A percentile compares a stretch with the other conserved stretches of the same genome.
These are phyloP conservation scores for grape (Vitis vinifera) DNA, from an alignment of 164 flowering plant genomes.

Conservation along the genomic window ASM3070453v1 NC_081818.1:648501-649000, in stretches of 20 bases:
- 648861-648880: slow-evolving; percentile 58
- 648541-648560: neutral
- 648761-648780: neutral
- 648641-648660: neutral
- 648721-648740: neutral
- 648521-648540: neutral
- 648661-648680: neutral
- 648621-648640: neutral
- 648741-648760: no score
- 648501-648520: no score
- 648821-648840: slow-evolving; percentile 83
- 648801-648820: slow-evolving; percentile 70
- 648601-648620: neutral
- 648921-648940: slow-evolving; percentile 82
- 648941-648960: slow-evolving; percentile 66
- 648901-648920: slow-evolving; percentile 85
- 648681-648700: neutral
- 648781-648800: slow-evolving; percentile 64
- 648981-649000: slow-evolving; percentile 77
- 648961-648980: slow-evolving; percentile 76
- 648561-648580: neutral
- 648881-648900: slow-evolving; percentile 78
- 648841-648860: slow-evolving; percentile 78
- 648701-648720: neutral
- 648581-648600: neutral